Evolutionary conservation across 116 monocot species (phyloP), one percentile per base, ranked within the genome.

Genomic region (Dioscorea cayenensis): DNA sequence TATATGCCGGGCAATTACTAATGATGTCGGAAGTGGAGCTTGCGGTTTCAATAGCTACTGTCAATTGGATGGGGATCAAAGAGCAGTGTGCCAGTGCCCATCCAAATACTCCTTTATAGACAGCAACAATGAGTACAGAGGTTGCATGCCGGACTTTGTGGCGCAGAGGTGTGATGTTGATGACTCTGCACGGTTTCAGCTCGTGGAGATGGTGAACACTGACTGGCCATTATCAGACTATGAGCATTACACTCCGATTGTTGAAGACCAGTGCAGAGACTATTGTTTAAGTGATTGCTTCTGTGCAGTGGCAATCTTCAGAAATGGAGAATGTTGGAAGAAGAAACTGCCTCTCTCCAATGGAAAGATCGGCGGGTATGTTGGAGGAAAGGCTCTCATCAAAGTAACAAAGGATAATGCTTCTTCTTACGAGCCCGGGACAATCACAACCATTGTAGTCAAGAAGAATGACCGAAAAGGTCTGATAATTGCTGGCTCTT

Each of bases 31-130:
- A 1, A 78, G 79, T 64, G 84, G 84, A 2, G 36, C 49, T 22
- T 73, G 78, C 25, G 78, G 78, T 7, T 78, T 62, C 50, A 73
- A 78, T 63, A 73, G 72, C 68, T 78, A 68, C 64, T 84, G 84
- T 51, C 49, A 0, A 13, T 70, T 67, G 2, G 61, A 48, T 32
- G 48, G 8, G 14, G 69, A 43, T 19, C 25, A 65, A 64, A 70
- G 49, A 5, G 51, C 51, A 14, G 68, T 58, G 19, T 84, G 79
- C 69, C 12, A 28, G 8, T 84, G 84, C 68, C 83, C 83, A 28
- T 68, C 66, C 3, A 1, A 27, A 0, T 79, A 75, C 43, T 76
- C 72, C 18, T 79, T 72, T 63, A 49, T 83, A 12, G 83, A 83
- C 55, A 28, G 63, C 1, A n/a, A 27, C 14, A 59, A 43, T 36